These are phyloP conservation scores for Austroboletus niveus DNA, from an alignment of 1,284 basidiomycete genomes.

Conservation along the genomic window DNA sequence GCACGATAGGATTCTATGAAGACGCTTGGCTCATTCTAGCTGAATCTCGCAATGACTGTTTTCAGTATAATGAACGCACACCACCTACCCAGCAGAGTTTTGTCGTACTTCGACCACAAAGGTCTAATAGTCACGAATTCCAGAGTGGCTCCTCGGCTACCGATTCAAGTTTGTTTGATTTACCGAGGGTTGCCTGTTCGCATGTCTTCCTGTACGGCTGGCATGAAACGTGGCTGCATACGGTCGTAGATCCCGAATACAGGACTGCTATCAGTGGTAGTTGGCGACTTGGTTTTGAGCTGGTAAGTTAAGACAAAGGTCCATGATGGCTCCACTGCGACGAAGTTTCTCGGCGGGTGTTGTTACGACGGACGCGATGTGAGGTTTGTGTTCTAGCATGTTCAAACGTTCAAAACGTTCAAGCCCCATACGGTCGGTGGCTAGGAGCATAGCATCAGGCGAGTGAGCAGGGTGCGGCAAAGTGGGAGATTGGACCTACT, in stretches of 20 bases:
- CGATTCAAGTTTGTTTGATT: slow-evolving; percentile 4
- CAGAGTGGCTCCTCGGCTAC: slow-evolving; percentile 13
- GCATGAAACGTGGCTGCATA: slow-evolving; percentile 2
- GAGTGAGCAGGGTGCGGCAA: neutral
- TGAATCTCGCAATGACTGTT: slow-evolving; percentile 2
- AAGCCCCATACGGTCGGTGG: slow-evolving; percentile 9
- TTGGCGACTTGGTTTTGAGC: no score
- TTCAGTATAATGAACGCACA: slow-evolving; percentile 2
- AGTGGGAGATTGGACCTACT: slow-evolving; percentile 7
- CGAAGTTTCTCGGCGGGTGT: neutral
- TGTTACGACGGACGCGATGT: slow-evolving; percentile 32
- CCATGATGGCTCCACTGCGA: no score
- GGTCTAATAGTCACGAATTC: neutral
- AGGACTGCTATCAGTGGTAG: neutral
- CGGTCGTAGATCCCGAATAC: no score
- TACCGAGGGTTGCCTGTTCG: neutral
- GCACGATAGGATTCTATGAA: slow-evolving; percentile 13
- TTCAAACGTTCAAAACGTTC: neutral
- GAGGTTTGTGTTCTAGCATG: slow-evolving; percentile 33
- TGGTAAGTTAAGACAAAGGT: no score
- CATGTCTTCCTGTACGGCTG: neutral
- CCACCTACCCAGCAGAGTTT: slow-evolving; percentile 2
- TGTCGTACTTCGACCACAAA: neutral
- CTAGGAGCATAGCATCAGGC: neutral
- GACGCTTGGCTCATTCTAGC: slow-evolving; percentile 1